Base-by-base conservation (phyloP, 176 grass and related monocot genomes). In the Ensete glaucum region DNA sequence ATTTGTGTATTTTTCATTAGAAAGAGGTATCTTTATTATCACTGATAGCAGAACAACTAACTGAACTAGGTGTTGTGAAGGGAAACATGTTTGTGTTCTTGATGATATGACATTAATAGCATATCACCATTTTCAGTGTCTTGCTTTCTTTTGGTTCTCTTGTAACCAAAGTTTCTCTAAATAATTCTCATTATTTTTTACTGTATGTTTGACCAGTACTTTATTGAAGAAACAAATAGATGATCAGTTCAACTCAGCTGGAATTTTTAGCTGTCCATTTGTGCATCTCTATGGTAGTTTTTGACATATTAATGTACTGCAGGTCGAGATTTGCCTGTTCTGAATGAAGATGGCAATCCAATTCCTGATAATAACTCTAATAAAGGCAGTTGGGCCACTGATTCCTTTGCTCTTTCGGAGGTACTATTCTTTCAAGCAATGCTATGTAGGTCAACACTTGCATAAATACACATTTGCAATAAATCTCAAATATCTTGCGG, bases 301-400 rank as follows among this genome's bases (percentile, higher is more conserved):
- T 82, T 53, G 59, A 14, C 53, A 43, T 50, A 69, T 81, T 34
- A 73, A 22, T 50, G 15, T 48, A 53, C 8, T 76, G 65, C 65
- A 98, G 90, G 77, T 75, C 74, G 84, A 62, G 86, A 88, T 65
- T 67, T 98, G 69, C 88, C 86, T 70, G 73, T 98, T 89, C 54
- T 94, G 60, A 94, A 89, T 54, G 90, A 98, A 79, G 95, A 98
- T 82, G 95, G 95, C 76, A 84, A 89, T 84, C 52, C 85, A 26
- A 88, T 90, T 63, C 85, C 76, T 76, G 88, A 91, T 79, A 73
- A 76, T 78, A 78, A 64, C 19, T 49, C 74, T 83, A 77, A 64
- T 82, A 89, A 93, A 91, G 80, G 69, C 14, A 64, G 68, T 64
- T 80, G 69, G 69, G 13, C 71, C 72, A 73, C 81, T 80, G 86